These are phyloP conservation scores for Pyrenophora teres DNA, from an alignment of 2,329 filamentous ascomycete species.

Conservation along the genomic window DNA sequence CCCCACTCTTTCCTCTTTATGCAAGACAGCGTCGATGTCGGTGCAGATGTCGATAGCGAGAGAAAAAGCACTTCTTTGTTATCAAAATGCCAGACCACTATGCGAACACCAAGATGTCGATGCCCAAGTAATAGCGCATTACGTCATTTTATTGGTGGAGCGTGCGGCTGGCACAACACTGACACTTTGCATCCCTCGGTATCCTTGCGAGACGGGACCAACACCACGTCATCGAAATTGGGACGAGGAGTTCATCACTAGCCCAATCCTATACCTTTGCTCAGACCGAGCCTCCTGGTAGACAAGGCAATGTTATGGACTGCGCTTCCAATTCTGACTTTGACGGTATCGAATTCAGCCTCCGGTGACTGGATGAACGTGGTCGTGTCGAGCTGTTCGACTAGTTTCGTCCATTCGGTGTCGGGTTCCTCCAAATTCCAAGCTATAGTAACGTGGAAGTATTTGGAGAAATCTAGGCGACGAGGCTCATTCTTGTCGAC, in stretches of 20 bases:
- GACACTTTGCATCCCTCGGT: conserved; percentile 7
- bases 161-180: conserved; percentile 6
- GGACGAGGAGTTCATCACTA: conserved; percentile 16
- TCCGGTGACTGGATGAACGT: conserved; percentile 26
- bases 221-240: conserved; percentile 12
- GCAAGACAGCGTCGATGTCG: no score
- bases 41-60: not conserved
- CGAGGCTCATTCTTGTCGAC: conserved; percentile 7
- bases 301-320: conserved; percentile 41
- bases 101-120: no score
- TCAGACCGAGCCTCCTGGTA: conserved; percentile 21
- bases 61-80: no score
- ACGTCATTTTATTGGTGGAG: conserved; percentile 5
- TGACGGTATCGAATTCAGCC: conserved; percentile 49
- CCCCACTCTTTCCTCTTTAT: no score
- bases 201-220: not conserved
- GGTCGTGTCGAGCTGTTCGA: conserved; percentile 29
- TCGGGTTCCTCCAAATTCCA: conserved; percentile 62
- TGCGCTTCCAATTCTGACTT: conserved; percentile 55
- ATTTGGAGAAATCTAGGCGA: conserved; percentile 50
- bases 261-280: conserved; percentile 20
- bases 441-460: conserved; percentile 87
- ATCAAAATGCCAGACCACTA: no score
- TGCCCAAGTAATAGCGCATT: not conserved
- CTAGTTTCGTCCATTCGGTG: conserved; percentile 29